Evolutionary conservation across 2,329 filamentous ascomycete species (phyloP).

Genomic region (Tolypocladium capitatum): DNA sequence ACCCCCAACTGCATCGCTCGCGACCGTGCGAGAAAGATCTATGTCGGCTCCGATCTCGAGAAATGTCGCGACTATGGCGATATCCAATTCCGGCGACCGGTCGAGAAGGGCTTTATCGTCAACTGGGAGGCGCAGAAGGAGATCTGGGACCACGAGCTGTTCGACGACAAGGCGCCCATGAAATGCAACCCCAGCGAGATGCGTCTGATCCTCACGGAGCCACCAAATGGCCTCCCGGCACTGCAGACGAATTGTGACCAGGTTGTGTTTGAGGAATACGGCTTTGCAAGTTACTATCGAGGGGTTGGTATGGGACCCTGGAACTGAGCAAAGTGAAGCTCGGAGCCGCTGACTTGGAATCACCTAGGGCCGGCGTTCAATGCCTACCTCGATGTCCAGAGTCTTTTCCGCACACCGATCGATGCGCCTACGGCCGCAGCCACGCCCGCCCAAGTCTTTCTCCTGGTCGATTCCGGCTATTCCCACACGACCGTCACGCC

Average conservation of each 20-base stretch:
- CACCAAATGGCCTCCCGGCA: constrained; percentile 66
- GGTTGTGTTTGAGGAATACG: constrained; percentile 95
- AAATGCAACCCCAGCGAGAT: constrained; percentile 67
- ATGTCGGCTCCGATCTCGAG: constrained; percentile 66
- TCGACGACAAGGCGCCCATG: constrained; percentile 52
- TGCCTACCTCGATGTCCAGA: constrained; percentile 67
- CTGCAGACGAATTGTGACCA: constrained; percentile 88
- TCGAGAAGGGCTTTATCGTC: constrained; percentile 89
- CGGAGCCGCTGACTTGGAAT: constrained; percentile 1
- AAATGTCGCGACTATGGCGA: constrained; percentile 82
- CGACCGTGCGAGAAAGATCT: constrained; percentile 64
- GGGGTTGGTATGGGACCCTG: constrained; percentile 41
- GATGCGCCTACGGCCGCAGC: constrained; percentile 26
- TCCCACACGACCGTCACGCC: constrained; percentile 88
- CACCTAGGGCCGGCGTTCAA: constrained; percentile 56
- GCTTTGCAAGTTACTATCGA: constrained; percentile 75
- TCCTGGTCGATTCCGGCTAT: constrained; percentile 84
- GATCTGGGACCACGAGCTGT: constrained; percentile 86
- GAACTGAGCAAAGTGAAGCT: not conserved
- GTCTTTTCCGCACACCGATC: constrained; percentile 49
- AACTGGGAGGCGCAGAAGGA: constrained; percentile 95
- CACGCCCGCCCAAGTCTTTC: constrained; percentile 61
- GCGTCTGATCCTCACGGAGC: constrained; percentile 74
- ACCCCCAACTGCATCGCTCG: constrained; percentile 86
- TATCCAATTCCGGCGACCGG: constrained; percentile 70